Conservation (phyloP, 345 rosid genomes). For the Dovyalis caffra region DNA sequence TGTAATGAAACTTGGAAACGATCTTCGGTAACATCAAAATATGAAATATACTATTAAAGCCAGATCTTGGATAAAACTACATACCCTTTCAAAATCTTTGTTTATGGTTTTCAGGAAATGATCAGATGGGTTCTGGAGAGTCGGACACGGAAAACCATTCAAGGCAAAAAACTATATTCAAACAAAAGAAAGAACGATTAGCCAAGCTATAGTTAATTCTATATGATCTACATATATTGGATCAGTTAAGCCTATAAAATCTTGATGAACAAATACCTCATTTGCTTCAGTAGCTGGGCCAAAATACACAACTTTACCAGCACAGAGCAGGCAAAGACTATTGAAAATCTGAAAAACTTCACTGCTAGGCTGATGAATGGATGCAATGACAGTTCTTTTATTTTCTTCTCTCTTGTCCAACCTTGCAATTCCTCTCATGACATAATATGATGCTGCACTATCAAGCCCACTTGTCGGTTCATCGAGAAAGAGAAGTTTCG, state of each 20-base stretch:
- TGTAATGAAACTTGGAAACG: no score
- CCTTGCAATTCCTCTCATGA: conserved; percentile 11
- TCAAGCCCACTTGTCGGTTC: conserved; percentile 33
- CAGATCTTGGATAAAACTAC: no score
- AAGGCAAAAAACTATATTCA: conserved; percentile 41
- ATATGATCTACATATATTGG: not conserved
- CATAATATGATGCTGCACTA: conserved; percentile 29
- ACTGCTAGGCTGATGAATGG: conserved; percentile 29
- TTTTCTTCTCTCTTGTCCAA: conserved; percentile 14
- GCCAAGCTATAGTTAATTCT: not conserved
- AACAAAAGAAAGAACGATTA: not conserved
- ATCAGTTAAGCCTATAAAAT: not conserved
- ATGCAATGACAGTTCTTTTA: conserved; percentile 21
- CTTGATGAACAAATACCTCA: not conserved
- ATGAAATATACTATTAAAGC: no score
- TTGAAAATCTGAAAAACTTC: conserved; percentile 26
- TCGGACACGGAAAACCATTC: conserved; percentile 50
- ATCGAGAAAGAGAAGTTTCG: conserved; percentile 24
- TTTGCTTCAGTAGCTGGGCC: conserved; percentile 24
- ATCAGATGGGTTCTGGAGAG: conserved; percentile 45
- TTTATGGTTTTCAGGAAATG: conserved; percentile 48
- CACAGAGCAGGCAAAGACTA: conserved; percentile 23
- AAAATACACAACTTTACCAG: conserved; percentile 24
- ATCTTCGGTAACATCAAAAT: no score
- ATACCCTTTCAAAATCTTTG: conserved; percentile 45